Evolutionary conservation across 73 alveolate species (phyloP).

Genomic region (Paramecium octaurelia): DNA sequence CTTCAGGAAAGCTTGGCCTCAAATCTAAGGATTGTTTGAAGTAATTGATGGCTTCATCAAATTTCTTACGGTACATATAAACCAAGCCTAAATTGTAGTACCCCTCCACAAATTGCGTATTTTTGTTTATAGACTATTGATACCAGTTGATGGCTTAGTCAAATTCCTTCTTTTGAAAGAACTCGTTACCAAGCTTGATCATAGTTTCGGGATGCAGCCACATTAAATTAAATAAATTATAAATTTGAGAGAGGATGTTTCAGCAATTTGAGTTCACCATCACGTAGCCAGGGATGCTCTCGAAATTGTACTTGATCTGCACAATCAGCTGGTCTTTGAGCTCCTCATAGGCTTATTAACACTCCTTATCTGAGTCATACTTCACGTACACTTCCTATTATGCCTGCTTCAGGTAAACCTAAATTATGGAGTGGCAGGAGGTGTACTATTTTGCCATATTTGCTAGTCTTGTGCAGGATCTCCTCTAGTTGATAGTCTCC

Average conservation of each 20-base stretch:
- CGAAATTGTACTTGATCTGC: neutral
- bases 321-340: neutral
- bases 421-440: neutral
- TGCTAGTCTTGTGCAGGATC: neutral
- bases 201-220: slow-evolving; percentile 54
- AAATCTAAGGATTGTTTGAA: slow-evolving; percentile 18
- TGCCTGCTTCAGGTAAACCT: slow-evolving; percentile 2
- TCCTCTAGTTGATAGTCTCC: neutral
- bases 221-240: neutral
- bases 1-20: slow-evolving; percentile 39
- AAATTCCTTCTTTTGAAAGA: slow-evolving; percentile 40
- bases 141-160: slow-evolving; percentile 41
- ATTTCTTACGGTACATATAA: slow-evolving; percentile 40
- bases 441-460: neutral
- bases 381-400: slow-evolving; percentile 1
- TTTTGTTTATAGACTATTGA: slow-evolving; percentile 11
- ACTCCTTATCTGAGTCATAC: neutral
- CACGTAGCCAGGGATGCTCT: slow-evolving; percentile 21
- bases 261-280: neutral
- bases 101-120: slow-evolving; percentile 34
- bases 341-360: neutral
- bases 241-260: slow-evolving; percentile 33
- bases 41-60: slow-evolving; percentile 10
- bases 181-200: slow-evolving; percentile 47
- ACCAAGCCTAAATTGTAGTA: slow-evolving; percentile 44